Evolutionary conservation across 179 eudicot species (phyloP).

Genomic region (Sideroxylon spinosum): DNA sequence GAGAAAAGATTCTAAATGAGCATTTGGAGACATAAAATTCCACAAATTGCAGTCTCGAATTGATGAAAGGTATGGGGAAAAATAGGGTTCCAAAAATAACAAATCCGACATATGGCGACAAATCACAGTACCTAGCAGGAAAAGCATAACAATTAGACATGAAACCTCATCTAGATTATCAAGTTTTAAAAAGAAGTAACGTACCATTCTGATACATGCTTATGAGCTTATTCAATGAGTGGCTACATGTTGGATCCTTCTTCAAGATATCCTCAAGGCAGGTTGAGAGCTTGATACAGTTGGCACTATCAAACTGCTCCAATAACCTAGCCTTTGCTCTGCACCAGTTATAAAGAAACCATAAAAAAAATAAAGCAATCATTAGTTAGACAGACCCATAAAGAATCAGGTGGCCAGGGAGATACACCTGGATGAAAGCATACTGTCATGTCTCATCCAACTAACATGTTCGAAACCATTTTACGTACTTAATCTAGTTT

Average conservation of each 20-base stretch:
- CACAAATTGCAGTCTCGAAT: no score
- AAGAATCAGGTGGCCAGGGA: background rate
- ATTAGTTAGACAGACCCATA: background rate
- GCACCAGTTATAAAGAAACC: slow-evolving; percentile 14
- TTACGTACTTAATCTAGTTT: background rate
- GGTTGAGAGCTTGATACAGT: slow-evolving; percentile 37
- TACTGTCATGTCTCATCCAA: no score
- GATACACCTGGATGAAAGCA: background rate
- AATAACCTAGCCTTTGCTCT: slow-evolving; percentile 61
- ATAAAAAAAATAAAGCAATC: background rate
- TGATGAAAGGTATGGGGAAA: no score
- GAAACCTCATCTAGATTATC: background rate
- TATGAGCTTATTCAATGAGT: slow-evolving; percentile 60
- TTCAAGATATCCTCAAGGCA: slow-evolving; percentile 61
- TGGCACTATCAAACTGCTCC: slow-evolving; percentile 55
- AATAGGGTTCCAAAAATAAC: background rate
- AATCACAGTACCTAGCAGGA: background rate
- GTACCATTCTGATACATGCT: slow-evolving; percentile 60
- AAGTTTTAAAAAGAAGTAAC: background rate
- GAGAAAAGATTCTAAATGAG: background rate
- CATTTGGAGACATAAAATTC: no score
- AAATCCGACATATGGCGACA: background rate
- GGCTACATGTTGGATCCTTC: slow-evolving; percentile 78
- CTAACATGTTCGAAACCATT: background rate
- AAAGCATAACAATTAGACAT: background rate